These are phyloP conservation scores for Lagerstroemia speciosa DNA, from an alignment of 345 rosid genomes.

Conservation along the genomic window DNA sequence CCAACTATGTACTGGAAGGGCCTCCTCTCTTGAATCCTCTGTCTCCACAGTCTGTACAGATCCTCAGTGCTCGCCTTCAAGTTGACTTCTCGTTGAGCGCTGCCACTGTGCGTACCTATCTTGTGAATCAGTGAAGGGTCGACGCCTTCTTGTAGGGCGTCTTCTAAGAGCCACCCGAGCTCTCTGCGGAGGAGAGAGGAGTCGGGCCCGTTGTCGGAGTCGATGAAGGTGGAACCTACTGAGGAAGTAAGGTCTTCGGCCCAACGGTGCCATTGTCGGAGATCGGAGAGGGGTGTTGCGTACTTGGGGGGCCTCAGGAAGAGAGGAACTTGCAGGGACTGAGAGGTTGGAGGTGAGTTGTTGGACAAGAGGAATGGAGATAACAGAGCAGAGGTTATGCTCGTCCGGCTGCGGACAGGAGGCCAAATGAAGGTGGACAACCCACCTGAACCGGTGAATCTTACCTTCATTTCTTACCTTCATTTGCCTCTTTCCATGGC, in stretches of 20 bases:
- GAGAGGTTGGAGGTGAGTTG: not conserved
- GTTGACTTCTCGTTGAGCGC: constrained; percentile 12
- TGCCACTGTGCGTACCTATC: constrained; percentile 14
- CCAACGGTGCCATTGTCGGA: constrained; percentile 71
- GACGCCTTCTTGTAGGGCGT: constrained; percentile 31
- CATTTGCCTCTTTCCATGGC: not conserved
- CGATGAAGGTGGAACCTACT: constrained; percentile 38
- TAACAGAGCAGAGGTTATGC: not conserved
- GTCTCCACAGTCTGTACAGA: constrained; percentile 59
- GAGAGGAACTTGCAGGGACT: constrained; percentile 28
- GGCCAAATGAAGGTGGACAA: not conserved
- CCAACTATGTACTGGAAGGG: constrained; percentile 89
- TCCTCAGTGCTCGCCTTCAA: constrained; percentile 44
- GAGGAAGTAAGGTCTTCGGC: constrained; percentile 54
- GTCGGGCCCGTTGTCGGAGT: constrained; percentile 54
- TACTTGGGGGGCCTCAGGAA: constrained; percentile 42
- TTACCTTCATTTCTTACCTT: not conserved
- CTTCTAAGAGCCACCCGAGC: constrained; percentile 76
- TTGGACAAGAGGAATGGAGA: not conserved
- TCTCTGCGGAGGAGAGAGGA: constrained; percentile 51
- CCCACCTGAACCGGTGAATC: not conserved
- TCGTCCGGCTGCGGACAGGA: not conserved
- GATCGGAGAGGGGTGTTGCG: constrained; percentile 36
- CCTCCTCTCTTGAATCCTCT: constrained; percentile 74
- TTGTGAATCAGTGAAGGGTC: constrained; percentile 22